Evolutionary conservation across 495 filamentous ascomycete species (phyloP).

Genomic region (Trichocladium uniseriatum): DNA sequence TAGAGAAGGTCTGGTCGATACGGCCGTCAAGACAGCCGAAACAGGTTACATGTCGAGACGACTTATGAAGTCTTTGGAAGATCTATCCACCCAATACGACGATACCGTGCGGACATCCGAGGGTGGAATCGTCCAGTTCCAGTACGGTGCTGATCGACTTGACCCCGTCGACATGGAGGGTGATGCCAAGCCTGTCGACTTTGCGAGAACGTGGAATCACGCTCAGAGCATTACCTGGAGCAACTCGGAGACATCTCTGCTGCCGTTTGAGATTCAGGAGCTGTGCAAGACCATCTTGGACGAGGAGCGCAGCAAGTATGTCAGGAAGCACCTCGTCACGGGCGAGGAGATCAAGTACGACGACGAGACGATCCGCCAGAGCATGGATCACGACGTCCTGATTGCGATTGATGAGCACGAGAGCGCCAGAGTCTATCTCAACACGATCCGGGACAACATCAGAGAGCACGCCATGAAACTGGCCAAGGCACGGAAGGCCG

Average conservation of each 20-base stretch:
- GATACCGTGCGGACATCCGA: conserved; percentile 86
- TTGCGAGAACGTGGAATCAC: conserved; percentile 85
- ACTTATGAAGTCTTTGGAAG: conserved; percentile 95
- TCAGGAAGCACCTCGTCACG: conserved; percentile 45
- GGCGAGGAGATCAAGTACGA: conserved; percentile 49
- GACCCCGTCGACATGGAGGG: conserved; percentile 98
- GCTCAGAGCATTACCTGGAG: conserved; percentile 69
- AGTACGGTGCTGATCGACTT: conserved; percentile 89
- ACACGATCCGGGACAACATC: conserved; percentile 64
- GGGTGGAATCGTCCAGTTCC: conserved; percentile 83
- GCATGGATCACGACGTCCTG: conserved; percentile 20
- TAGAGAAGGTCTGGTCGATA: conserved; percentile 97
- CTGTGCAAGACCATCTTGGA: conserved; percentile 55
- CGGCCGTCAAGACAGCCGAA: conserved; percentile 98
- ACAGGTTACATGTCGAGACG: conserved; percentile 98
- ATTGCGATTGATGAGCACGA: conserved; percentile 69
- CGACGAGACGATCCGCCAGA: conserved; percentile 51
- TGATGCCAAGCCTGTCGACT: conserved; percentile 83
- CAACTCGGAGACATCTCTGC: conserved; percentile 59
- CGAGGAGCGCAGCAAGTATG: conserved; percentile 54
- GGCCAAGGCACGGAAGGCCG: conserved; percentile 37
- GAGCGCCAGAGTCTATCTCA: conserved; percentile 71
- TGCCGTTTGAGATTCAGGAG: conserved; percentile 62
- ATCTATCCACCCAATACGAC: conserved; percentile 86
- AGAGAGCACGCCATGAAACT: conserved; percentile 39